Base-by-base conservation (phyloP, 331 rosid species). In the Prunus yedoensis region DNA sequence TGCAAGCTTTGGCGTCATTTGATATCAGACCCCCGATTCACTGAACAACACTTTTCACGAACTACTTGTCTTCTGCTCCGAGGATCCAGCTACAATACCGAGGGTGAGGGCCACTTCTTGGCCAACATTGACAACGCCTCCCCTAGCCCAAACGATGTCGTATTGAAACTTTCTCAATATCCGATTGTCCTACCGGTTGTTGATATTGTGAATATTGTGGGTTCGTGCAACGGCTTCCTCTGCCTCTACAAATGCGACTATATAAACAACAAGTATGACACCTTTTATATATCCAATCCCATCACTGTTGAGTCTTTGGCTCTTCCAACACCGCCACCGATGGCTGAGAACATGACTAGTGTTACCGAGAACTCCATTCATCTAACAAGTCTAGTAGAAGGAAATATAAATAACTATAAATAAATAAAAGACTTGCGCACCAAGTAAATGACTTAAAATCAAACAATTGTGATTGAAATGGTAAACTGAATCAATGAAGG, bases 171-270 rank as follows among this genome's bases (percentile, higher is more conserved):
- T 50, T 32, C 71, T 49, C n/a, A 12, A 30, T 38, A 5, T 67
- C 23, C 65, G 4, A 23, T 10, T 20, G 8, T 1, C 5, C 66
- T 8, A 8, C n/a, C 21, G 6, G 6, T 32, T 32, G 38, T 4
- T 32, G 4, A 12, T 45, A n/a, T 1, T 0, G 28, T 43, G 15
- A 59, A 23, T 20, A 43, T 67, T 4, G 15, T 76, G 15, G 74
- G 80, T 46, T 67, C 80, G 23, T 27, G 25, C 66, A 76, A 67
- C 5, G 74, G 80, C 23, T 28, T 76, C 4, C 57, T 76, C 49
- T 60, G 47, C 60, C 8, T 76, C 15, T 3, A 76, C 5, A 50
- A 20, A 21, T 21, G 38, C 38, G 1, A 32, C 38, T 4, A 4
- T 32, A 32, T n/a, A n/a, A 32, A 32, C 38, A 32, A 32, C 38